Evolutionary conservation across 176 grass and related monocot species (phyloP).

Genomic region (Melocanna baccifera): DNA sequence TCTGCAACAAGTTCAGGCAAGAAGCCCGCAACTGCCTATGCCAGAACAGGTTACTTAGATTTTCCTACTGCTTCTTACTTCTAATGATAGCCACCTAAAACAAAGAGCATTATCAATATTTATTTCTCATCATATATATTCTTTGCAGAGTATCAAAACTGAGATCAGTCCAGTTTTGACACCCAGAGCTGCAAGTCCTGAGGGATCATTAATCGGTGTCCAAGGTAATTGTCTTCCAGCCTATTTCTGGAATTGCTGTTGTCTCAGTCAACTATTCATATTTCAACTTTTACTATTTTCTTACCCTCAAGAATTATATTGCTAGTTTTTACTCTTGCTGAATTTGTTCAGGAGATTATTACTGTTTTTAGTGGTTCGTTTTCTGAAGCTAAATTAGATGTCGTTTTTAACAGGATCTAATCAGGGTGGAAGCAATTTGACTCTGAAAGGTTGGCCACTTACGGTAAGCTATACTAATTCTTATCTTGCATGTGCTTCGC

Average conservation of each 20-base stretch:
- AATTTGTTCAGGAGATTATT: background rate
- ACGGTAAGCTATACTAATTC: slow-evolving; percentile 48
- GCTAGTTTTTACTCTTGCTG: background rate
- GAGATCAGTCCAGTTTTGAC: slow-evolving; percentile 73
- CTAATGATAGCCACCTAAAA: background rate
- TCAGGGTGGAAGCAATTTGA: slow-evolving; percentile 72
- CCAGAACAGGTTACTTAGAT: slow-evolving; percentile 48
- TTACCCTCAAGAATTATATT: background rate
- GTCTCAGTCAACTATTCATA: background rate
- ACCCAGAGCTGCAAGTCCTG: slow-evolving; percentile 56
- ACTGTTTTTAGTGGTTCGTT: background rate
- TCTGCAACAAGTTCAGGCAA: slow-evolving; percentile 63
- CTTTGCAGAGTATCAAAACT: slow-evolving; percentile 59
- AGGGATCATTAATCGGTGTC: slow-evolving; percentile 68
- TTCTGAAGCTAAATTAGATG: background rate
- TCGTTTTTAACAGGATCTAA: slow-evolving; percentile 53
- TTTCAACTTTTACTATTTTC: background rate
- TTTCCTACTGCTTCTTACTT: background rate
- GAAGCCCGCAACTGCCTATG: slow-evolving; percentile 57
- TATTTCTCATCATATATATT: slow-evolving; percentile 13
- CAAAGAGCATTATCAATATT: background rate
- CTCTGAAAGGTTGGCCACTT: slow-evolving; percentile 84
- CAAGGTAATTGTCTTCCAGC: slow-evolving; percentile 53
- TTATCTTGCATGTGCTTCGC: background rate
- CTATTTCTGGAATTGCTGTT: slow-evolving; percentile 13